These are phyloP conservation scores for Acorus gramineus DNA, from an alignment of 106 monocot species.

Conservation along the genomic window DNA sequence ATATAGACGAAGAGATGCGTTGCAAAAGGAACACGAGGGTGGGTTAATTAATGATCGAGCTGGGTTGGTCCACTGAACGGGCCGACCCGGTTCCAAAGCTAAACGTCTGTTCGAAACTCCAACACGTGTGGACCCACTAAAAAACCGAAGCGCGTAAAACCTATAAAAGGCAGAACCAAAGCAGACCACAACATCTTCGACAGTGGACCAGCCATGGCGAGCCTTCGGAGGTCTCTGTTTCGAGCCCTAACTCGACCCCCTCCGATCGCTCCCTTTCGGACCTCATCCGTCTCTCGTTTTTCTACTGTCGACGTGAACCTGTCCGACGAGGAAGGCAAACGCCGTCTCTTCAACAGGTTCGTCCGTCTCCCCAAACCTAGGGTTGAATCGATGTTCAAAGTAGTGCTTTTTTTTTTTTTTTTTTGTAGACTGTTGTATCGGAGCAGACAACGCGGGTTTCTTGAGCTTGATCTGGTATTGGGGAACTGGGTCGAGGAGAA, in stretches of 20 bases:
- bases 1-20: too few relatives aligned
- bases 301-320: constrained; percentile 33
- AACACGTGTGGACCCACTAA: too few relatives aligned
- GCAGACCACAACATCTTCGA: too few relatives aligned
- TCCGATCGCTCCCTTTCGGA: neutral
- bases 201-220: constrained; percentile 12
- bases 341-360: constrained; percentile 74
- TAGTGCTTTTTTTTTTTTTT: constrained; percentile 1
- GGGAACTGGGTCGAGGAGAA: constrained; percentile 97
- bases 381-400: neutral
- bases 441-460: constrained; percentile 88
- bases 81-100: too few relatives aligned
- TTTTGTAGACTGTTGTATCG: constrained; percentile 57
- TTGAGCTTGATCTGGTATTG: constrained; percentile 82
- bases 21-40: too few relatives aligned
- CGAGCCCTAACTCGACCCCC: constrained; percentile 1
- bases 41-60: too few relatives aligned
- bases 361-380: neutral
- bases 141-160: too few relatives aligned
- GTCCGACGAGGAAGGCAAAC: constrained; percentile 60
- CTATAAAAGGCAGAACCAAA: too few relatives aligned
- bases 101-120: too few relatives aligned
- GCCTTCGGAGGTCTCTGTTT: constrained; percentile 25
- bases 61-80: too few relatives aligned
- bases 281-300: neutral